Evolutionary conservation across 2,329 filamentous ascomycete genomes (phyloP).

Genomic region (Cordyceps cateniannulata): DNA sequence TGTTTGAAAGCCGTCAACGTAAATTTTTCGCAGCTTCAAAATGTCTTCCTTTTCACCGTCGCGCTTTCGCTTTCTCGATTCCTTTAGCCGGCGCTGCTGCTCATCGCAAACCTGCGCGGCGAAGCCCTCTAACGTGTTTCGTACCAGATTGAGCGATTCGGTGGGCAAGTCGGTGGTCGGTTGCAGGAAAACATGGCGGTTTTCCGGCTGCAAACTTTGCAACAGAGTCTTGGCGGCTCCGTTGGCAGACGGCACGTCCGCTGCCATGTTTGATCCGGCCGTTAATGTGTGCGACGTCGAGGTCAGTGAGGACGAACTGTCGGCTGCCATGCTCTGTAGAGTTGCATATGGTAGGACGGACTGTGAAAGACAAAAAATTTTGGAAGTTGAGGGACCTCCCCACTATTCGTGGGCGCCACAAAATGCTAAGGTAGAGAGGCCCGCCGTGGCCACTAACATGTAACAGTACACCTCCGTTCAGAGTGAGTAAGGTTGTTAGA

Average conservation of each 20-base stretch:
- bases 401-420: constrained; percentile 12
- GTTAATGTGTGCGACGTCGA: constrained; percentile 60
- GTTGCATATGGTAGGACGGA: not conserved
- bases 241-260: constrained; percentile 20
- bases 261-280: constrained; percentile 38
- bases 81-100: constrained; percentile 62
- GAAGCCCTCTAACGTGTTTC: constrained; percentile 71
- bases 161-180: constrained; percentile 61
- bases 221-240: constrained; percentile 41
- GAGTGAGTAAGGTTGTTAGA: not conserved
- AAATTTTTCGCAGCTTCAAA: constrained; percentile 74
- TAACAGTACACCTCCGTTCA: not conserved
- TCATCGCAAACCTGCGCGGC: constrained; percentile 67
- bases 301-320: constrained; percentile 53
- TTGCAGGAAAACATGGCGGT: constrained; percentile 70
- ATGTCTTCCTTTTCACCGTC: constrained; percentile 44
- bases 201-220: constrained; percentile 48
- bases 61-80: constrained; percentile 73
- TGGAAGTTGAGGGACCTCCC: not conserved
- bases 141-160: constrained; percentile 68
- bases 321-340: constrained; percentile 27
- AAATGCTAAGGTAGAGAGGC: constrained; percentile 5
- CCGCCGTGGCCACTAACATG: not conserved
- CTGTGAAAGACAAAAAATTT: constrained; percentile 4
- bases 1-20: constrained; percentile 80